Evolutionary conservation across 768 basidiomycete species (phyloP), one percentile per base, ranked within the genome.

Genomic region (Polyporus arcularius): DNA sequence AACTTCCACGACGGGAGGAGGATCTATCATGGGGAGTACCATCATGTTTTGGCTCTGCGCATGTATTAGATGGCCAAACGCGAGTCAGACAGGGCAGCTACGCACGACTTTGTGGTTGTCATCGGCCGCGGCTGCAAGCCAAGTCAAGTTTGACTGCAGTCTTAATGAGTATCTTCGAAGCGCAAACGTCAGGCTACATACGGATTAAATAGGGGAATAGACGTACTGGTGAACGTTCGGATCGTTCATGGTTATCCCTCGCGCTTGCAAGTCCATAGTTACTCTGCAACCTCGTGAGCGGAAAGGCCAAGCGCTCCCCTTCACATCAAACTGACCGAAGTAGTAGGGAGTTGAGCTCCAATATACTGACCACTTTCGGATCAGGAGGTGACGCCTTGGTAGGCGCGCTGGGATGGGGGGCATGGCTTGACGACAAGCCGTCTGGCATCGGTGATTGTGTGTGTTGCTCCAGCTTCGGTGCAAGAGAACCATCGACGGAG

Each of bases 121-220:
- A 65, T 91, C 89, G 43, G 84, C 86, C n/a, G 82, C 83, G 18
- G 84, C 81, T 48, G 88, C 87, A 64, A 91, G 72, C 85, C 86
- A 91, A 2, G 81, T 76, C 14, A 92, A 77, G 70, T 92, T 92
- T 32, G 85, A 81, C 66, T 91, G 87, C 42, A 92, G 73, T 50
- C 89, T 83, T 12, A 58, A 55, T 3, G 81, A 72, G 73, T 84
- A 91, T 68, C 90, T 91, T 65, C 9, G 15, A 15, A 7, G 15
- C 31, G 49, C 26, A 41, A 9, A 8, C 26, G 8, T 39, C 31
- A 26, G 49, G 21, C 9, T 42, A 8, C n/a, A 26, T 15, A 30
- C 8, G 14, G 8, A 41, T 18, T 11, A 58, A 65, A 53, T 26
- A 63, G 43, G 60, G 59, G 50, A 14, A 54, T n/a, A 45, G 26